phyloP scores from a whole-genome alignment of 345 rosid species.

The Rhodamnia argentea region DNA sequence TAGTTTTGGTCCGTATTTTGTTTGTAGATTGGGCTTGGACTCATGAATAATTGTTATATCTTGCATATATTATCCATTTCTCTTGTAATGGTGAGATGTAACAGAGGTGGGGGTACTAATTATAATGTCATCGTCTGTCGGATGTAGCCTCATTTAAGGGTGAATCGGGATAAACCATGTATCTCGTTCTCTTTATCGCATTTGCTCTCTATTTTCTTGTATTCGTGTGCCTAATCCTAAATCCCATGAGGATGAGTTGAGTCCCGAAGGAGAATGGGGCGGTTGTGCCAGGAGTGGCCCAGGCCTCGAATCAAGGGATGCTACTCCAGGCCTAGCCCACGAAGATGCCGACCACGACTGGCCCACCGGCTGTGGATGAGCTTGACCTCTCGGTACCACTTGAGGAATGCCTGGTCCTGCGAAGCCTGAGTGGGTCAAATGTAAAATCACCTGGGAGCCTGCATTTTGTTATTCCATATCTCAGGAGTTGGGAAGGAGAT shows the following conservation, averaged over 20 bases:
- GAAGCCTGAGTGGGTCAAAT: conserved; percentile 78
- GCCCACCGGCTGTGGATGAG: conserved; percentile 95
- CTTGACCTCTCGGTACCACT: conserved; percentile 95
- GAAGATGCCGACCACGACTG: conserved; percentile 73
- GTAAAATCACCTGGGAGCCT: conserved; percentile 94
- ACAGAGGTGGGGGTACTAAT: too few relatives aligned
- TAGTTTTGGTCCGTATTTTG: too few relatives aligned
- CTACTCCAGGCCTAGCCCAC: conserved; percentile 94
- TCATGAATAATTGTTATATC: too few relatives aligned
- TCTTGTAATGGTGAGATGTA: too few relatives aligned
- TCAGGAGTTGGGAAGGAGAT: neutral
- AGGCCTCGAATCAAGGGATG: conserved; percentile 87
- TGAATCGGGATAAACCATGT: too few relatives aligned
- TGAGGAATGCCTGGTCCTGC: conserved; percentile 87
- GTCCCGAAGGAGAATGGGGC: conserved; percentile 90
- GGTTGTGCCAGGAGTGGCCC: conserved; percentile 65
- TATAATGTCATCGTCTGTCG: too few relatives aligned
- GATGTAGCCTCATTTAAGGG: too few relatives aligned
- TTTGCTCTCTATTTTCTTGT: too few relatives aligned
- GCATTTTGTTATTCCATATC: neutral
- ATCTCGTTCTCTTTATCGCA: too few relatives aligned
- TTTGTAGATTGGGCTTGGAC: too few relatives aligned
- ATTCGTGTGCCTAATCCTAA: too few relatives aligned
- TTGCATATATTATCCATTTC: too few relatives aligned
- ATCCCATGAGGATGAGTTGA: conserved; percentile 65